Evolutionary conservation across 2,329 filamentous ascomycete genomes (phyloP).

Genomic region (Harringtonia lauricola): DNA sequence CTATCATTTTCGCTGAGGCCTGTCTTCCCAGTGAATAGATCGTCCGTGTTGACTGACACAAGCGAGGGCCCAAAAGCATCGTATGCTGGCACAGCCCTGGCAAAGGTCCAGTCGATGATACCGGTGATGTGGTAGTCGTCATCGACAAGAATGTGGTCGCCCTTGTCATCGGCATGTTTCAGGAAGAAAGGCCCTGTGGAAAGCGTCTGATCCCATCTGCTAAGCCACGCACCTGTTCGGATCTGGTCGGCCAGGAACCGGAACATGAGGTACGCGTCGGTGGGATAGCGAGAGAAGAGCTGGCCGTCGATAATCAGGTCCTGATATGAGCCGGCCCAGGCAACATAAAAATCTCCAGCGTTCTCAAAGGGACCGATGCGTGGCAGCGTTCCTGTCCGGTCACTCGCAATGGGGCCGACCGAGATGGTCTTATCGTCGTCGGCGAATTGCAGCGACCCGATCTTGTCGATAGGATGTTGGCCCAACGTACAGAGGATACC

Average conservation of each 20-base stretch:
- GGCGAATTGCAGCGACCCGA: constrained; percentile 1
- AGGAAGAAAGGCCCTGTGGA: constrained; percentile 23
- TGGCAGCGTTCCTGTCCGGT: constrained; percentile 1
- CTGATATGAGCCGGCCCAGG: background rate
- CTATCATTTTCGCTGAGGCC: constrained; percentile 3
- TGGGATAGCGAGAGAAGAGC: background rate
- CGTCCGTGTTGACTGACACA: background rate
- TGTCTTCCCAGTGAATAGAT: background rate
- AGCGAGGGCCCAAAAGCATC: constrained; percentile 20
- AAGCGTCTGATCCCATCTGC: background rate
- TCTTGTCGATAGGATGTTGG: background rate
- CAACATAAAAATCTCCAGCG: background rate
- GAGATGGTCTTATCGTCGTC: background rate
- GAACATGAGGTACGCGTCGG: constrained; percentile 3
- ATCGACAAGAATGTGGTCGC: constrained; percentile 25
- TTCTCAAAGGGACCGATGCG: background rate
- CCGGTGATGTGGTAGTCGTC: constrained; percentile 33
- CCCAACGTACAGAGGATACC: background rate
- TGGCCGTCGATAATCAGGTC: background rate
- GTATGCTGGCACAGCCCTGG: constrained; percentile 21
- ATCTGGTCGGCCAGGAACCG: background rate
- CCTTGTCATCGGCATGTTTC: constrained; percentile 24
- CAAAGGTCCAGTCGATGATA: constrained; percentile 34
- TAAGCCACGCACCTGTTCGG: background rate
- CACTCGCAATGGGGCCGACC: background rate